These are phyloP conservation scores for Hymenoscyphus fructigenus DNA, from an alignment of 2,329 filamentous ascomycete genomes.

Conservation along the genomic window DNA sequence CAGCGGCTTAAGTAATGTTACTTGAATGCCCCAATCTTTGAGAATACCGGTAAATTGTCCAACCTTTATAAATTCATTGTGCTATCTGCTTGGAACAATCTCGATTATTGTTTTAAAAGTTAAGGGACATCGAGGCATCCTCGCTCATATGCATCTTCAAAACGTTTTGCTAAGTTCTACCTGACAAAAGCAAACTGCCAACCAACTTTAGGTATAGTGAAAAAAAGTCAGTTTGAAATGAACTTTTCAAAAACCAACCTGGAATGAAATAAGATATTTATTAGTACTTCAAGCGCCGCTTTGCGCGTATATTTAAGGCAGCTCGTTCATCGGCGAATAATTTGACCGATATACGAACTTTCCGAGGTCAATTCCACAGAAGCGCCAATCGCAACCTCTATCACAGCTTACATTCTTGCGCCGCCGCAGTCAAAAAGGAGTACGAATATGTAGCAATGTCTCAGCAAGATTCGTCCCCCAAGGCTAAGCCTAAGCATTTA, in stretches of 20 bases:
- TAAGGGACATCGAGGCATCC: too few relatives aligned
- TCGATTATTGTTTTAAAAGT: background rate
- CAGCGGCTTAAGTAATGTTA: background rate
- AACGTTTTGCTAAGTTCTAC: too few relatives aligned
- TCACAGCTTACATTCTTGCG: slow-evolving; percentile 8
- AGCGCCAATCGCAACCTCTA: slow-evolving; percentile 5
- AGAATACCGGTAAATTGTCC: background rate
- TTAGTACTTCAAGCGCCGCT: background rate
- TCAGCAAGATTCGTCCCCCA: slow-evolving; percentile 31
- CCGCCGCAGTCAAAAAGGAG: slow-evolving; percentile 2
- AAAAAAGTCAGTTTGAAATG: too few relatives aligned
- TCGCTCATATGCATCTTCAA: background rate
- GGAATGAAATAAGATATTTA: too few relatives aligned
- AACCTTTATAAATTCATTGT: background rate
- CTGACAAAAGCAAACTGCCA: background rate
- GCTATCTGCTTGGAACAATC: background rate
- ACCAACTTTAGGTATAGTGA: background rate
- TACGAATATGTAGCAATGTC: slow-evolving; percentile 27
- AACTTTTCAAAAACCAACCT: too few relatives aligned
- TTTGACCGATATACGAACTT: background rate
- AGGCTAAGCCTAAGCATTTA: slow-evolving; percentile 46
- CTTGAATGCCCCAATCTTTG: background rate
- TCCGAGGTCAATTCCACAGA: background rate
- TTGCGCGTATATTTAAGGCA: background rate
- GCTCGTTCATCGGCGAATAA: background rate